phyloP scores from a whole-genome alignment of 805 yeast genomes.

The Ogataea pini region DNA sequence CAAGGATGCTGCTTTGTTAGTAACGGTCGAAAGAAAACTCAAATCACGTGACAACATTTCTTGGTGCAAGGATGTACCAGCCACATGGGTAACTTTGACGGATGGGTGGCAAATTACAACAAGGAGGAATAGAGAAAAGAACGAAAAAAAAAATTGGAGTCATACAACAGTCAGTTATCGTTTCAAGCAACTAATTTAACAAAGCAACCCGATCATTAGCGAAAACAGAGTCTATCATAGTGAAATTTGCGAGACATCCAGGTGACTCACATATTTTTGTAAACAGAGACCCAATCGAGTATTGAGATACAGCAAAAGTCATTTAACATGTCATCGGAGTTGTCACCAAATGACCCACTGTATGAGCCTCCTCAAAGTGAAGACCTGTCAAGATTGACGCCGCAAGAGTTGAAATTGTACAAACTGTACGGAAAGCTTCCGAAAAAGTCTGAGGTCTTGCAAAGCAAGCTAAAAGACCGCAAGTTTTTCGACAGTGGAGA shows the following conservation, averaged over 20 bases:
- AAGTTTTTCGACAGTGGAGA: slow-evolving; percentile 95
- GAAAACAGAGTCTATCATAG: not conserved
- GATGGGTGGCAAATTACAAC: slow-evolving; percentile 15
- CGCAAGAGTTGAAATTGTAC: slow-evolving; percentile 78
- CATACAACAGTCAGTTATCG: not conserved
- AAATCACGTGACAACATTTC: not conserved
- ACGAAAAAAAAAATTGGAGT: not conserved
- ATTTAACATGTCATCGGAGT: slow-evolving; percentile 15
- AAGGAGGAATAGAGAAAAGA: too few species aligned
- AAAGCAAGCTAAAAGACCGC: slow-evolving; percentile 78
- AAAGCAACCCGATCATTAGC: not conserved
- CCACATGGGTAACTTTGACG: slow-evolving; percentile 3
- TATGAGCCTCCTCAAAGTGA: slow-evolving; percentile 41
- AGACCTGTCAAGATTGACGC: slow-evolving; percentile 60
- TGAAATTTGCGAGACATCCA: too few species aligned
- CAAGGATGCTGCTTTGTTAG: not conserved
- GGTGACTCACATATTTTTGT: too few species aligned
- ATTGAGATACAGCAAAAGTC: too few species aligned
- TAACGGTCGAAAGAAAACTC: not conserved
- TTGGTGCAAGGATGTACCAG: slow-evolving; percentile 10
- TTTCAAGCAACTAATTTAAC: not conserved
- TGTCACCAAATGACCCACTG: slow-evolving; percentile 49
- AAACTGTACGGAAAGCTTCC: slow-evolving; percentile 86
- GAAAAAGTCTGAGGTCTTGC: slow-evolving; percentile 70
- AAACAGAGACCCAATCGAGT: too few species aligned